These are phyloP conservation scores for Skeletonema costatum DNA, from an alignment of 108 stramenopile species.

Conservation along the genomic window DNA sequence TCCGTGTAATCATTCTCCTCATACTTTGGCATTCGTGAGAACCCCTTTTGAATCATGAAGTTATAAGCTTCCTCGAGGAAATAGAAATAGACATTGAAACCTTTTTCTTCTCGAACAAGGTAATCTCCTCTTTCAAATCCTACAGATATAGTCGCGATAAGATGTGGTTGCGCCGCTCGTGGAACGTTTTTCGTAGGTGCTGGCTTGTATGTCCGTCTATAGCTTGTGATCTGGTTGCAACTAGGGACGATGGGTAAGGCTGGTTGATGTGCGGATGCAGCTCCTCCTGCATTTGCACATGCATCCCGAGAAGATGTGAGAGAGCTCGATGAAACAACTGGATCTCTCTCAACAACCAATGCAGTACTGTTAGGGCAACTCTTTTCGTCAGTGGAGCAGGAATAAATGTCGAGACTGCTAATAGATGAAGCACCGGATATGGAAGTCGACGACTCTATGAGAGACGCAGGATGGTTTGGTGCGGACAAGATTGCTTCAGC, in stretches of 20 bases:
- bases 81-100: conserved; percentile 81
- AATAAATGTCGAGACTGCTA: background rate
- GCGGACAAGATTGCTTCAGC: background rate
- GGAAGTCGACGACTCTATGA: background rate
- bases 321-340: conserved; percentile 13
- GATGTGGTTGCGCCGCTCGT: conserved; percentile 11
- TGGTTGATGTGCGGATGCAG: background rate
- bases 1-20: conserved; percentile 84
- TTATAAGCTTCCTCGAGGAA: conserved; percentile 87
- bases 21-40: conserved; percentile 69
- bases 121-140: conserved; percentile 88
- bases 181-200: background rate
- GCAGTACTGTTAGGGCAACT: background rate
- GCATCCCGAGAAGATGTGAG: conserved; percentile 2
- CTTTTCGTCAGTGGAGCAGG: background rate
- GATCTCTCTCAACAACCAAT: background rate
- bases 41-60: conserved; percentile 84
- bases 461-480: background rate
- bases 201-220: background rate
- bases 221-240: background rate
- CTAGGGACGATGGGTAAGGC: background rate
- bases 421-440: background rate
- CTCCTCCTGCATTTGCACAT: background rate
- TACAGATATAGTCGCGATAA: conserved; percentile 77
- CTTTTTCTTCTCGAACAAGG: conserved; percentile 83